phyloP scores from a whole-genome alignment of 805 yeast species.

The Candida gorgasii region DNA sequence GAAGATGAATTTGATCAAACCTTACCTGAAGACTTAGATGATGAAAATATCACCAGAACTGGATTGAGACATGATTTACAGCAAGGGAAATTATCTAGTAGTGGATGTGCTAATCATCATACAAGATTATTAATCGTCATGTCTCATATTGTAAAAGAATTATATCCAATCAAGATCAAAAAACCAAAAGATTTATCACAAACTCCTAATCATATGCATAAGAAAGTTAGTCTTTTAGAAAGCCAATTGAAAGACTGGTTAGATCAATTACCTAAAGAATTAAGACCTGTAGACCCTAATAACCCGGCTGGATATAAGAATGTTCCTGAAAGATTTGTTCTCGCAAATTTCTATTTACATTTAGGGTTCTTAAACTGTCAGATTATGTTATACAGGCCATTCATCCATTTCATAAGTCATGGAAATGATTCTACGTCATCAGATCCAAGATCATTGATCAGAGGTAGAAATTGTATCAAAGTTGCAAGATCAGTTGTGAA shows the following conservation, averaged over 20 bases:
- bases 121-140: slow-evolving; percentile 71
- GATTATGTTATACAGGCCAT: slow-evolving; percentile 82
- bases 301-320: slow-evolving; percentile 17
- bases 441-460: slow-evolving; percentile 63
- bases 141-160: slow-evolving; percentile 65
- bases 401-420: slow-evolving; percentile 77
- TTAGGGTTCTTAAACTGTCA: slow-evolving; percentile 74
- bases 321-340: slow-evolving; percentile 57
- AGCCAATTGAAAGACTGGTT: slow-evolving; percentile 71
- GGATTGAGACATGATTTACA: slow-evolving; percentile 51
- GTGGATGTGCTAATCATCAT: slow-evolving; percentile 84
- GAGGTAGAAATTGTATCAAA: slow-evolving; percentile 81
- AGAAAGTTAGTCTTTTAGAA: slow-evolving; percentile 62
- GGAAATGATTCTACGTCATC: slow-evolving; percentile 35
- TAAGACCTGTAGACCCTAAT: slow-evolving; percentile 70
- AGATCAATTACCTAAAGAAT: slow-evolving; percentile 64
- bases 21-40: slow-evolving; percentile 81
- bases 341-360: slow-evolving; percentile 75
- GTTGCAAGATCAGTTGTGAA: slow-evolving; percentile 82
- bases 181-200: slow-evolving; percentile 13
- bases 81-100: slow-evolving; percentile 59
- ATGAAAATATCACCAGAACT: slow-evolving; percentile 75
- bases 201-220: slow-evolving; percentile 39
- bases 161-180: slow-evolving; percentile 69
- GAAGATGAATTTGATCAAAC: slow-evolving; percentile 87